phyloP scores from a whole-genome alignment of 257 asterid species.

The Nicotiana obtusifolia region DNA sequence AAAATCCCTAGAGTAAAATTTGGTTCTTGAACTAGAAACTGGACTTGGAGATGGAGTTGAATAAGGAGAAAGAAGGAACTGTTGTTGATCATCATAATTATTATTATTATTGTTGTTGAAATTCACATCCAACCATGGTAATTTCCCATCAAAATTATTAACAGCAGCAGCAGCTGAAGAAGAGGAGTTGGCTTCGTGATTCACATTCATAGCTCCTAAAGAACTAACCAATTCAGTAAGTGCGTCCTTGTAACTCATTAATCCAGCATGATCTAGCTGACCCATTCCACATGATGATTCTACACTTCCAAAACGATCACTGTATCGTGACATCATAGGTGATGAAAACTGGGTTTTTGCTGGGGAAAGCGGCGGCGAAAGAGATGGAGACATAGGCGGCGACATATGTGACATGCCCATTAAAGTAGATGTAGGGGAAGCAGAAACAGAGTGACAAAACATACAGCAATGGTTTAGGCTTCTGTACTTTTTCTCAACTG shows the following conservation, averaged over 20 bases:
- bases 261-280: constrained; percentile 16
- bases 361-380: constrained; percentile 60
- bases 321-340: constrained; percentile 14
- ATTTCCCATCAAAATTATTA: constrained; percentile 2
- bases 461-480: constrained; percentile 42
- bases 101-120: constrained; percentile 5
- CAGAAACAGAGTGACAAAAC: constrained; percentile 45
- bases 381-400: constrained; percentile 43
- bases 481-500: constrained; percentile 20
- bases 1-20: constrained; percentile 24
- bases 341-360: constrained; percentile 23
- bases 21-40: constrained; percentile 17
- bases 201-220: constrained; percentile 53
- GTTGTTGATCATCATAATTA: constrained; percentile 41
- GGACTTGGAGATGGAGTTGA: constrained; percentile 36
- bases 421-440: constrained; percentile 69
- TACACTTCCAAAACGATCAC: constrained; percentile 9
- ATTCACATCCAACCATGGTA: constrained; percentile 53
- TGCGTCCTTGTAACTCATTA: constrained; percentile 37
- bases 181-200: neutral
- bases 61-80: constrained; percentile 54
- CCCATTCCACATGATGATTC: constrained; percentile 19
- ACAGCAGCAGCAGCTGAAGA: neutral
- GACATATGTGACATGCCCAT: constrained; percentile 43
- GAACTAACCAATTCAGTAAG: constrained; percentile 58